Evolutionary conservation across 257 asterid species (phyloP).

Genomic region (Salvia hispanica): DNA sequence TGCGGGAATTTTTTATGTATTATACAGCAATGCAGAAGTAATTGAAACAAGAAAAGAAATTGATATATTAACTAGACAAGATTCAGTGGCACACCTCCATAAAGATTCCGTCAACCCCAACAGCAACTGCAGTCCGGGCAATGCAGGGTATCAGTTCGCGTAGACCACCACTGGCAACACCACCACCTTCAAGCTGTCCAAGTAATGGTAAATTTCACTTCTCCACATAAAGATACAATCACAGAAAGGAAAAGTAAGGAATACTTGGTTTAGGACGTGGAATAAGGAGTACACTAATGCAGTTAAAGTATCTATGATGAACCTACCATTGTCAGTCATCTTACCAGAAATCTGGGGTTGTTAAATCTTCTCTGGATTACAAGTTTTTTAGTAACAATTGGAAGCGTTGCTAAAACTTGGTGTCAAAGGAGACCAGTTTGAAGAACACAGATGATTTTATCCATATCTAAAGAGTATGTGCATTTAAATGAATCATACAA

Average conservation of each 20-base stretch:
- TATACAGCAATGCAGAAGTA: neutral
- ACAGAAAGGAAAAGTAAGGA: neutral
- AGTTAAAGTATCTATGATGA: neutral
- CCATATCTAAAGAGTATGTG: neutral
- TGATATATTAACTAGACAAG: constrained; percentile 35
- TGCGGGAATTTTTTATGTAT: neutral
- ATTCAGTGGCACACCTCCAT: constrained; percentile 67
- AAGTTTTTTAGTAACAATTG: constrained; percentile 3
- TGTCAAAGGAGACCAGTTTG: constrained; percentile 7
- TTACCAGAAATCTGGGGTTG: constrained; percentile 3
- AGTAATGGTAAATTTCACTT: constrained; percentile 21
- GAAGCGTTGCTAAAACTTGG: neutral
- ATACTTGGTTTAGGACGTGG: neutral
- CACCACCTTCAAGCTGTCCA: constrained; percentile 90
- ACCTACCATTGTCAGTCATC: too few relatives aligned
- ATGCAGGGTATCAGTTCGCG: constrained; percentile 96
- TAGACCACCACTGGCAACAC: constrained; percentile 99
- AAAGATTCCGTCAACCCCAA: constrained; percentile 94
- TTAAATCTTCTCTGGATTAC: constrained; percentile 9
- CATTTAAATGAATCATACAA: neutral
- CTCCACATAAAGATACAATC: constrained; percentile 7
- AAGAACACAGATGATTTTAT: neutral
- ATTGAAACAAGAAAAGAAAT: neutral
- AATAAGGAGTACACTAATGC: neutral
- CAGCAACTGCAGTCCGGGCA: constrained; percentile 95